Percentiles rank a stretch among this genome's conserved stretches.
phyloP scores from a whole-genome alignment of 257 asterid genomes.

The Pogostemon cablin region DNA sequence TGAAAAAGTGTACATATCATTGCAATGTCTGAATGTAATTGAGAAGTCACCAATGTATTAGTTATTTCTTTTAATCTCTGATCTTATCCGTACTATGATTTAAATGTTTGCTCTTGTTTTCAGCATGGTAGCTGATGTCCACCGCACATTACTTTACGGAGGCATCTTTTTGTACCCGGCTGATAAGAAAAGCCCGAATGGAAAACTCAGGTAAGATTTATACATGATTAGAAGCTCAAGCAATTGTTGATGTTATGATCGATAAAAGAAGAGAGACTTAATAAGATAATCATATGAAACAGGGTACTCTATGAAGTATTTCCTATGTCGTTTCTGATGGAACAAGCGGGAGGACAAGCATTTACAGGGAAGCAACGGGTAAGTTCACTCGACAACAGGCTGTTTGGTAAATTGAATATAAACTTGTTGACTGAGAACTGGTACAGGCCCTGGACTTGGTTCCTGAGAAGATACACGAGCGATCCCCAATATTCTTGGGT shows the following conservation, averaged over 20 bases:
- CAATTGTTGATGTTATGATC: neutral
- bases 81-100: too few species aligned
- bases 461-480: constrained; percentile 82
- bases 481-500: constrained; percentile 93
- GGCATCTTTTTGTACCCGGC: constrained; percentile 97
- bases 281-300: constrained; percentile 30
- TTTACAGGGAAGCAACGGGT: constrained; percentile 92
- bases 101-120: neutral
- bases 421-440: neutral
- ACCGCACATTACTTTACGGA: constrained; percentile 96
- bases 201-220: constrained; percentile 68
- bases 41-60: too few species aligned
- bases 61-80: too few species aligned
- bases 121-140: constrained; percentile 99
- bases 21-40: too few species aligned
- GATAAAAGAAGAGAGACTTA: neutral
- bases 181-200: constrained; percentile 94
- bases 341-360: constrained; percentile 98
- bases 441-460: constrained; percentile 84
- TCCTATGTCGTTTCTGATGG: constrained; percentile 98
- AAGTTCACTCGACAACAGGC: constrained; percentile 18
- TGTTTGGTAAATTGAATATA: neutral
- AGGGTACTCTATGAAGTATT: constrained; percentile 96
- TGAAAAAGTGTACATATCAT: too few species aligned
- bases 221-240: neutral